Conservation (phyloP, 371 early-diverging fungal species). For the Syncephalastrum monosporum region DNA sequence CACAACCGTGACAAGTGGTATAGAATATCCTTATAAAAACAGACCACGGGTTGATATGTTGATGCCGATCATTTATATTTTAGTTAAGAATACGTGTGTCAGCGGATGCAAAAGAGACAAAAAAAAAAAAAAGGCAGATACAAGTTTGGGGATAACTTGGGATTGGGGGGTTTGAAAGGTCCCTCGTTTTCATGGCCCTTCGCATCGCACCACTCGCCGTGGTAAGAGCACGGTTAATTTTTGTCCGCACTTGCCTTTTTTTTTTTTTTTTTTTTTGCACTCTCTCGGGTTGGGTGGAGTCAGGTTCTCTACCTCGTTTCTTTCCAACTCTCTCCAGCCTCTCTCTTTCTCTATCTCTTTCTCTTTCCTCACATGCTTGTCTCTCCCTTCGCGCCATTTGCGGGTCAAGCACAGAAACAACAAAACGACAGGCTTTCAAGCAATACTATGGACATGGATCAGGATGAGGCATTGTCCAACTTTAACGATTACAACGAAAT, state of each 20-base stretch:
- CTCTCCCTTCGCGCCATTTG: conserved; percentile 2
- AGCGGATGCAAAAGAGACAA: no score
- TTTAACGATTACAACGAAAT: conserved; percentile 80
- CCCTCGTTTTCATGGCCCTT: no score
- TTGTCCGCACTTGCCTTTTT: conserved; percentile 3
- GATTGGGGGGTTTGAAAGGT: no score
- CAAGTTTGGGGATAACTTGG: no score
- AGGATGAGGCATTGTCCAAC: conserved; percentile 48
- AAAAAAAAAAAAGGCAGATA: no score
- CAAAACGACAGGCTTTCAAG: not conserved
- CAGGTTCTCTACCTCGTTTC: no score
- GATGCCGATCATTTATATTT: no score
- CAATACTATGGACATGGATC: conserved; percentile 17
- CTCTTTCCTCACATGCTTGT: conserved; percentile 3
- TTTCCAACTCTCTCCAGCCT: not conserved
- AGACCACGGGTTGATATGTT: no score
- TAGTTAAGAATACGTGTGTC: no score
- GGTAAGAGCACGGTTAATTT: conserved; percentile 2
- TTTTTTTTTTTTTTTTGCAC: conserved; percentile 7
- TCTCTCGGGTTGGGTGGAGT: not conserved
- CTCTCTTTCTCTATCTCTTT: not conserved
- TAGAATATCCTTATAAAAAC: no score
- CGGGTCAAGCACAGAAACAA: conserved; percentile 9
- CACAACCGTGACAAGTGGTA: no score
- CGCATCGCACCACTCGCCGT: no score